Evolutionary conservation across 2,329 filamentous ascomycete species (phyloP).

Genomic region (Talaromyces sp.): DNA sequence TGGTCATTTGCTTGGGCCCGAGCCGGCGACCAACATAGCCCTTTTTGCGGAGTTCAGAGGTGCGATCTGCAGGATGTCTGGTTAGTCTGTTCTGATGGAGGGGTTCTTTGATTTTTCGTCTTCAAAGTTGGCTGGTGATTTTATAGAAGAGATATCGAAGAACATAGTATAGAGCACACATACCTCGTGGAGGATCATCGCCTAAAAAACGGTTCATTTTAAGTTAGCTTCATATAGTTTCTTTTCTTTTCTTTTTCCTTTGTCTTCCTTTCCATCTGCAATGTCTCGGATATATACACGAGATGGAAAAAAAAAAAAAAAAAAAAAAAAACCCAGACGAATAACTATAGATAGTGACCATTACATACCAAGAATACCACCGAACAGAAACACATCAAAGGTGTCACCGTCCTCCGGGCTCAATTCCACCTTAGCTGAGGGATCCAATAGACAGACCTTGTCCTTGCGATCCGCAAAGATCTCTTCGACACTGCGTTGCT

Average conservation of each 20-base stretch:
- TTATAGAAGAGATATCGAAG: not conserved
- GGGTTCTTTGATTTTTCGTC: not conserved
- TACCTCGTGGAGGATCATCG: slow-evolving; percentile 91
- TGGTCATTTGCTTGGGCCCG: slow-evolving; percentile 96
- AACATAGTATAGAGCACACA: slow-evolving; percentile 27
- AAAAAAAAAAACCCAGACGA: not conserved
- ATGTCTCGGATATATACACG: too few species aligned
- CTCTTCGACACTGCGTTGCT: slow-evolving; percentile 78
- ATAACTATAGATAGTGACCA: slow-evolving; percentile 5
- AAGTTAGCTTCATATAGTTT: slow-evolving; percentile 1
- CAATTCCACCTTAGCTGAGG: slow-evolving; percentile 77
- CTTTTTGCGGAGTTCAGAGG: slow-evolving; percentile 91
- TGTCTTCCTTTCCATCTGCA: too few species aligned
- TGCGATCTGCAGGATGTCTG: slow-evolving; percentile 68
- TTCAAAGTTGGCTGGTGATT: too few species aligned
- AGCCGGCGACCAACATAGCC: slow-evolving; percentile 85
- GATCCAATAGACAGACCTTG: slow-evolving; percentile 86
- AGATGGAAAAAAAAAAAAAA: not conserved
- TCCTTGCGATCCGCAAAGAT: slow-evolving; percentile 73
- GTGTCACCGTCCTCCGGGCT: slow-evolving; percentile 76
- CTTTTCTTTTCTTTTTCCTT: not conserved
- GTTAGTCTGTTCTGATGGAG: slow-evolving; percentile 13
- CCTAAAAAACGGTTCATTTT: slow-evolving; percentile 58
- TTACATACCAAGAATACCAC: slow-evolving; percentile 80
- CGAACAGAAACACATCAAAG: slow-evolving; percentile 94